phyloP scores from a whole-genome alignment of 2,329 filamentous ascomycete genomes.

The Chalara sp. region DNA sequence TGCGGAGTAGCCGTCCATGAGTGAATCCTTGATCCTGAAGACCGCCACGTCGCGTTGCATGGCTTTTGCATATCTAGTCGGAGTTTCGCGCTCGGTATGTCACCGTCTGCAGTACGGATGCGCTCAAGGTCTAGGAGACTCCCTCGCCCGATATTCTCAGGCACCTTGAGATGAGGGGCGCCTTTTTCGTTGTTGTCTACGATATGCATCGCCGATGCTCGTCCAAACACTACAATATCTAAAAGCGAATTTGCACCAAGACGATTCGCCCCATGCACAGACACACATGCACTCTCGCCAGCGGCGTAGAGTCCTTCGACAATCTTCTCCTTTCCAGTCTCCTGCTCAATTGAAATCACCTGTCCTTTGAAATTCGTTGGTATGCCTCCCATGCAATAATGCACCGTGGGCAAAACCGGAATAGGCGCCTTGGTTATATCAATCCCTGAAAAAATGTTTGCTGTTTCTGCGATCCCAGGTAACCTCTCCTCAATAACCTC shows the following conservation, averaged over 20 bases:
- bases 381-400: constrained; percentile 45
- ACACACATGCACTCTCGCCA: constrained; percentile 41
- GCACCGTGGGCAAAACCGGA: constrained; percentile 43
- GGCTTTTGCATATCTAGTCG: constrained; percentile 87
- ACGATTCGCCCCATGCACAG: constrained; percentile 41
- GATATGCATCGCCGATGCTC: constrained; percentile 83
- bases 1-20: constrained; percentile 88
- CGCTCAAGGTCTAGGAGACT: constrained; percentile 77
- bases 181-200: constrained; percentile 49
- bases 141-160: constrained; percentile 60
- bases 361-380: constrained; percentile 43
- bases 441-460: constrained; percentile 41
- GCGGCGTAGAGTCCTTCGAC: constrained; percentile 41
- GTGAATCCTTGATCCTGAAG: constrained; percentile 79
- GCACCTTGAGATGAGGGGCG: constrained; percentile 57
- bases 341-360: constrained; percentile 33
- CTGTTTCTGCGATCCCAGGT: constrained; percentile 44
- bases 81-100: constrained; percentile 75
- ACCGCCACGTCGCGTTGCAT: constrained; percentile 98
- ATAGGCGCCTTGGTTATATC: constrained; percentile 41
- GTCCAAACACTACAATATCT: constrained; percentile 43
- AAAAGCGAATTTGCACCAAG: constrained; percentile 41
- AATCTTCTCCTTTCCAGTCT: constrained; percentile 30
- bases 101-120: constrained; percentile 26
- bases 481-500: constrained; percentile 40